These are phyloP conservation scores for Lanzia echinophila DNA, from an alignment of 2,329 filamentous ascomycete genomes.

Conservation along the genomic window DNA sequence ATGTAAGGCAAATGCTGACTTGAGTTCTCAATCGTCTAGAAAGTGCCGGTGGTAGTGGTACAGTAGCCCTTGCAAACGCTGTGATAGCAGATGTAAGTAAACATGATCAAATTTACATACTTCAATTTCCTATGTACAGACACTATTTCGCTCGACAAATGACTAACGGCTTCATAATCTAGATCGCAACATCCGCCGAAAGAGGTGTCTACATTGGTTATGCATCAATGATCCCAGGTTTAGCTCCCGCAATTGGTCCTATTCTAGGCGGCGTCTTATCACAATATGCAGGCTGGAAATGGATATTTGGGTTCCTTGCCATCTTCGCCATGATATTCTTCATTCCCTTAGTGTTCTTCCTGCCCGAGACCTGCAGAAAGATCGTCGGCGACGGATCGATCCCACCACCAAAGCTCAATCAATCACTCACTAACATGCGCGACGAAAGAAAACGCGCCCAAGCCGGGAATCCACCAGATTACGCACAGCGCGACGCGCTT, in stretches of 20 bases:
- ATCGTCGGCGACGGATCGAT: slow-evolving; percentile 51
- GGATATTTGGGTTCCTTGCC: slow-evolving; percentile 45
- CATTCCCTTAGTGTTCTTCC: slow-evolving; percentile 23
- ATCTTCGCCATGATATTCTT: slow-evolving; percentile 18
- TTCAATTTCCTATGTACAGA: not conserved
- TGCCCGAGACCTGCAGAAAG: slow-evolving; percentile 47
- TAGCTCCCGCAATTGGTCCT: slow-evolving; percentile 32
- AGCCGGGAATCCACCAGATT: slow-evolving; percentile 12
- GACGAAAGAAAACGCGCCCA: slow-evolving; percentile 14
- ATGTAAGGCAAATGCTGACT: no score
- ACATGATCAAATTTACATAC: not conserved
- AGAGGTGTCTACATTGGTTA: slow-evolving; percentile 59
- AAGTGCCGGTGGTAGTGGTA: slow-evolving; percentile 53
- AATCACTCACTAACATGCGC: slow-evolving; percentile 37
- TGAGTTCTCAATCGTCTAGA: slow-evolving; percentile 22
- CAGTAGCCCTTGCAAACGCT: slow-evolving; percentile 49
- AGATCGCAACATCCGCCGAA: slow-evolving; percentile 52
- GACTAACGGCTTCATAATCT: not conserved
- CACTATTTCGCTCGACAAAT: not conserved
- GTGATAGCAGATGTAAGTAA: slow-evolving; percentile 49
- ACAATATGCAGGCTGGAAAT: slow-evolving; percentile 22
- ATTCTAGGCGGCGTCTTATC: slow-evolving; percentile 22
- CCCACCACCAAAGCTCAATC: slow-evolving; percentile 48
- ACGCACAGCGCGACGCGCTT: slow-evolving; percentile 14
- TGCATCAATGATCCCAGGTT: slow-evolving; percentile 48